A percentile compares a stretch with the other conserved stretches of the same genome.
Evolutionary conservation across 2,329 filamentous ascomycete species (phyloP).

Genomic region (Lasiodiplodia sp.): DNA sequence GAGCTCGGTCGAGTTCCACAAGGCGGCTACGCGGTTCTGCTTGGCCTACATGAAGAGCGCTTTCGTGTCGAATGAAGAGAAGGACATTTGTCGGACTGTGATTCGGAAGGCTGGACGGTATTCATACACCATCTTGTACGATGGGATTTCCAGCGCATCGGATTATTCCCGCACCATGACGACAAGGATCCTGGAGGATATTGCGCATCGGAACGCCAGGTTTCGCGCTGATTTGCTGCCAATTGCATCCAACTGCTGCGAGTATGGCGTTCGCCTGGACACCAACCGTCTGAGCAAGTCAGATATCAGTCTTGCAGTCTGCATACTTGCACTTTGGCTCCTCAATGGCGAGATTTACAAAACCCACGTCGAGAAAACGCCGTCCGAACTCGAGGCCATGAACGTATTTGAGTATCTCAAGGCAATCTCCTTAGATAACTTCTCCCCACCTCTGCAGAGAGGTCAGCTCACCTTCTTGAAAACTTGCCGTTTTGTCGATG

Average conservation of each 20-base stretch:
- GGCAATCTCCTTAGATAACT: conserved; percentile 22
- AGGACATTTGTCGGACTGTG: background rate
- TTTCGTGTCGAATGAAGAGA: background rate
- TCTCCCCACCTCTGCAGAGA: conserved; percentile 14
- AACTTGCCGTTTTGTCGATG: conserved; percentile 30
- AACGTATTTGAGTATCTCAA: conserved; percentile 30
- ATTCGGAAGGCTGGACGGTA: conserved; percentile 8
- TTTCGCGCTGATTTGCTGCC: conserved; percentile 29
- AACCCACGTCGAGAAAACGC: background rate
- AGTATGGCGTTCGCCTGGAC: conserved; percentile 29
- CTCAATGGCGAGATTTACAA: conserved; percentile 32
- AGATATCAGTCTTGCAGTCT: conserved; percentile 21
- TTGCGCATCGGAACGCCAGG: conserved; percentile 27
- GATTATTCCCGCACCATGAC: conserved; percentile 28
- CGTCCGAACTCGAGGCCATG: background rate
- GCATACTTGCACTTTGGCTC: conserved; percentile 31
- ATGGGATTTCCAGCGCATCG: conserved; percentile 5
- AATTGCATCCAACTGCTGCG: conserved; percentile 32
- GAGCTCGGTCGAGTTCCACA: conserved; percentile 25
- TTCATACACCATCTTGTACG: conserved; percentile 26
- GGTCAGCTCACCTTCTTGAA: conserved; percentile 32
- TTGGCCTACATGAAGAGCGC: conserved; percentile 13
- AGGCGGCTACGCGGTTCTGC: conserved; percentile 28
- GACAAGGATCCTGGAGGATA: conserved; percentile 27
- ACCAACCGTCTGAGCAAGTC: conserved; percentile 1